A percentile compares a stretch with the other conserved stretches of the same genome.
phyloP scores from a whole-genome alignment of 164 flowering plant species.

The Cinnamomum chago region DNA sequence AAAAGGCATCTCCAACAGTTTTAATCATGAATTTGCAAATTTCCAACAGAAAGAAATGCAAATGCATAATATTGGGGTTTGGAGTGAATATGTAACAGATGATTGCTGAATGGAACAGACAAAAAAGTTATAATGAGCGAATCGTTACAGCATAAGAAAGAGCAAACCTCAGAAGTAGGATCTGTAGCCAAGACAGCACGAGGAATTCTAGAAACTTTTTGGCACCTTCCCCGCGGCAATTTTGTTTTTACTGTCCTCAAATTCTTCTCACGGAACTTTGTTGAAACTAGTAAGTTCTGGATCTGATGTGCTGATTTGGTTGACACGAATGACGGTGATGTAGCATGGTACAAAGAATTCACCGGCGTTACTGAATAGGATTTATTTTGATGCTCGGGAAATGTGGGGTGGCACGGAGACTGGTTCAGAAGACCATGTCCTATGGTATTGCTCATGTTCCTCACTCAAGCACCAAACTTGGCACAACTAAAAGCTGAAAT shows the following conservation, averaged over 20 bases:
- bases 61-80: background rate
- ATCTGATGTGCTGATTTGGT: constrained; percentile 29
- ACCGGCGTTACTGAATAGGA: constrained; percentile 27
- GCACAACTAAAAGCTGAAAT: constrained; percentile 1
- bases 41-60: background rate
- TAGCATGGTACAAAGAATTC: constrained; percentile 36
- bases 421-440: constrained; percentile 49
- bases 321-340: constrained; percentile 10
- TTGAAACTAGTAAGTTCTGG: constrained; percentile 27
- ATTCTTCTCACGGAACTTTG: constrained; percentile 32
- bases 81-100: background rate
- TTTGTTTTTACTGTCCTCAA: constrained; percentile 22
- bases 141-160: background rate
- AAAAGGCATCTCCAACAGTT: too few species aligned
- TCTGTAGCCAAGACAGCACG: constrained; percentile 61
- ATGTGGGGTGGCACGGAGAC: constrained; percentile 31
- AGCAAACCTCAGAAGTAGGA: constrained; percentile 57
- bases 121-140: background rate
- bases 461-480: constrained; percentile 2
- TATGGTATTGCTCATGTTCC: constrained; percentile 65
- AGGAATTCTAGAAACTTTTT: constrained; percentile 29
- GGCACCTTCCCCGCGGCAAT: constrained; percentile 26
- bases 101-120: background rate
- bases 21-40: too few species aligned
- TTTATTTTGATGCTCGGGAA: constrained; percentile 44